Base-by-base conservation (phyloP, 805 yeast genomes). In the Saccharomycopsis lassenensis region DNA sequence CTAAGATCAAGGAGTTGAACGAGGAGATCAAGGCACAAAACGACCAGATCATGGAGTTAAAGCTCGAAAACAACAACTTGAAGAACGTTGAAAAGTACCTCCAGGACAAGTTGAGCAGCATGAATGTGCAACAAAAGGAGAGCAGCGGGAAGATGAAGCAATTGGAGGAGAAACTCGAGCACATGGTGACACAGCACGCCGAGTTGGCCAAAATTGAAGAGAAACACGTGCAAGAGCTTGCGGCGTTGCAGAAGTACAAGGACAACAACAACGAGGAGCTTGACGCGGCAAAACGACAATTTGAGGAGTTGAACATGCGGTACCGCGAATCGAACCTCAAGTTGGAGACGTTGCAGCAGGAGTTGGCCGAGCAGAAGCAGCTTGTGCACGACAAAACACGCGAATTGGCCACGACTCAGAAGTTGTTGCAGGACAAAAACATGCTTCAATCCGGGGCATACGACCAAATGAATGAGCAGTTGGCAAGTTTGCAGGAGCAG, bases 331-430 rank as follows among this genome's bases (percentile, higher is more conserved):
- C 75, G 1, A 67, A 65, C 29, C 63, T 63, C 36, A 67, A 71
- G 44, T 62, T 71, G 16, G 86, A 81, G 39, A 69, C 74, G 2
- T 53, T 87, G 20, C 86, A 82, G 46, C 94, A 85, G 39, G 95
- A 87, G 50, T 58, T 89, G n/a, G 61, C 69, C 7, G 96, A 87
- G 40, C 62, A 82, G 4, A 69, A 84, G 37, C 68, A 71, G 22
- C 63, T 77, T 55, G 56, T 87, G 2, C 91, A 78, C 50, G 95
- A 86, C 49, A 70, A 94, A 42, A 74, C 82, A 0, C 64, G 87
- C 34, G 97, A 89, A 56, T 67, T 84, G 0, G 63, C 76, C 1
- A 74, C 84, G 0, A 71, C 86, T 56, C 67, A 93, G 47, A 62
- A 81, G 40, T 54, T 84, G 25, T 51, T 87, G 20, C 55, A 71